Conservation (phyloP, 208 protist species). For the Novymonas esmeraldas region DNA sequence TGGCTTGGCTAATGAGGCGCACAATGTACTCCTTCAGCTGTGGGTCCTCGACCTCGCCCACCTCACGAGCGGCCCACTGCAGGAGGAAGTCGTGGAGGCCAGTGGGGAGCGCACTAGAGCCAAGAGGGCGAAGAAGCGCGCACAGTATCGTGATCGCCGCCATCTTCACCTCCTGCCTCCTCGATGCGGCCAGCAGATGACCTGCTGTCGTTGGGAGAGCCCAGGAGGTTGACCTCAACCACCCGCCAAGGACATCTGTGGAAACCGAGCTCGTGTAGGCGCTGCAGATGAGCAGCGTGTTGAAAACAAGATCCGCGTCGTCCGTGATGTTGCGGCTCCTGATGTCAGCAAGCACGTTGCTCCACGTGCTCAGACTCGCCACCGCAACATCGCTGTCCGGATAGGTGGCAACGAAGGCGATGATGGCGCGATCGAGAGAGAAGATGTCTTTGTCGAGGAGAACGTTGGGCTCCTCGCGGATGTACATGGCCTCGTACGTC, state of each 20-base stretch:
- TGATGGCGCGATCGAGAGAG: conserved; percentile 71
- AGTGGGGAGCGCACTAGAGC: conserved; percentile 41
- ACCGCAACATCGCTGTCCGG: conserved; percentile 48
- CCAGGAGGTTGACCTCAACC: conserved; percentile 45
- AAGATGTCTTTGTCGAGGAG: conserved; percentile 88
- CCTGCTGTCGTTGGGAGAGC: conserved; percentile 40
- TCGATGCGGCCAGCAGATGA: conserved; percentile 46
- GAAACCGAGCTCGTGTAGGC: conserved; percentile 62
- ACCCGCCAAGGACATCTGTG: conserved; percentile 44
- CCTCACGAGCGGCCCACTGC: conserved; percentile 21
- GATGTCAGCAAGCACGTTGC: conserved; percentile 60
- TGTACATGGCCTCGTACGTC: conserved; percentile 63
- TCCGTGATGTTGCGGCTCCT: conserved; percentile 52
- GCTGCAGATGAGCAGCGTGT: conserved; percentile 50
- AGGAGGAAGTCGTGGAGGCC: conserved; percentile 47
- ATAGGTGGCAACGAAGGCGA: conserved; percentile 43
- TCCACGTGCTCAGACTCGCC: conserved; percentile 57
- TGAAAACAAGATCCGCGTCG: conserved; percentile 63
- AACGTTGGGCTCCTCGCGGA: conserved; percentile 56
- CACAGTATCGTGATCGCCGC: conserved; percentile 52
- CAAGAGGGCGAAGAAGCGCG: conserved; percentile 44
- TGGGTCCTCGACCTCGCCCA: conserved; percentile 50
- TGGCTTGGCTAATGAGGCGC: conserved; percentile 26
- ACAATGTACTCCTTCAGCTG: conserved; percentile 43
- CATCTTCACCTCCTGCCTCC: conserved; percentile 32